phyloP scores from a whole-genome alignment of 177 flowering plant species.

The Telopea speciosissima region DNA sequence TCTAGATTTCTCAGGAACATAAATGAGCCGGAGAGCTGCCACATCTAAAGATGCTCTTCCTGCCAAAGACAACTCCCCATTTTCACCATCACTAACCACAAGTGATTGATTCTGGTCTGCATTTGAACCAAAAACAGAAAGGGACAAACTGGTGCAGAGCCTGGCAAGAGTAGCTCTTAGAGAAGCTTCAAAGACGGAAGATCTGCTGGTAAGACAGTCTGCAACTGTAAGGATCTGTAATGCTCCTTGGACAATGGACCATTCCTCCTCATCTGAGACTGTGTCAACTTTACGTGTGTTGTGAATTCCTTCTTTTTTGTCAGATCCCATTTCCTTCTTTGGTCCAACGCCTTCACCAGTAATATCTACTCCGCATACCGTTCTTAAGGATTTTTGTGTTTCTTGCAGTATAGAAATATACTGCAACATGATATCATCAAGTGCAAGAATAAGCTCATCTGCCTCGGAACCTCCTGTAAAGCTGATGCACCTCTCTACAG shows the following conservation, averaged over 20 bases:
- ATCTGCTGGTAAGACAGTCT: slow-evolving; percentile 91
- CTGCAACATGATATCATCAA: slow-evolving; percentile 89
- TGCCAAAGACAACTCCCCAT: slow-evolving; percentile 40
- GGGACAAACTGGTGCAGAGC: slow-evolving; percentile 74
- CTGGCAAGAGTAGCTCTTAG: slow-evolving; percentile 89
- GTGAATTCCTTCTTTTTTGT: slow-evolving; percentile 62
- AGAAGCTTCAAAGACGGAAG: slow-evolving; percentile 97
- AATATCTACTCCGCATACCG: slow-evolving; percentile 79
- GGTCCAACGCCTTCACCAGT: slow-evolving; percentile 35
- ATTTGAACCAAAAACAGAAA: slow-evolving; percentile 70
- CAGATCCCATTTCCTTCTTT: slow-evolving; percentile 67
- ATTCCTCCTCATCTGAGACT: slow-evolving; percentile 90
- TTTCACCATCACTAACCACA: slow-evolving; percentile 33
- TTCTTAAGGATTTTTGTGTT: slow-evolving; percentile 77
- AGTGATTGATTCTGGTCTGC: slow-evolving; percentile 55
- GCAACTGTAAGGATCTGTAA: slow-evolving; percentile 93
- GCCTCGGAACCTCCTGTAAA: slow-evolving; percentile 98
- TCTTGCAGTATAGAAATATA: slow-evolving; percentile 83
- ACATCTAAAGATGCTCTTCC: slow-evolving; percentile 86
- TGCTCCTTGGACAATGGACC: slow-evolving; percentile 99
- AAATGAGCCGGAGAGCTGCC: slow-evolving; percentile 75
- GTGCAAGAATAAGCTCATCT: slow-evolving; percentile 78
- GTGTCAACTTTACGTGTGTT: slow-evolving; percentile 52
- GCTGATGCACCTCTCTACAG: slow-evolving; percentile 94
- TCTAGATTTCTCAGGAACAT: slow-evolving; percentile 86